Evolutionary conservation across 306 rosid genomes (phyloP), one percentile per base, ranked within the genome.

Genomic region (Lathyrus oleraceus): DNA sequence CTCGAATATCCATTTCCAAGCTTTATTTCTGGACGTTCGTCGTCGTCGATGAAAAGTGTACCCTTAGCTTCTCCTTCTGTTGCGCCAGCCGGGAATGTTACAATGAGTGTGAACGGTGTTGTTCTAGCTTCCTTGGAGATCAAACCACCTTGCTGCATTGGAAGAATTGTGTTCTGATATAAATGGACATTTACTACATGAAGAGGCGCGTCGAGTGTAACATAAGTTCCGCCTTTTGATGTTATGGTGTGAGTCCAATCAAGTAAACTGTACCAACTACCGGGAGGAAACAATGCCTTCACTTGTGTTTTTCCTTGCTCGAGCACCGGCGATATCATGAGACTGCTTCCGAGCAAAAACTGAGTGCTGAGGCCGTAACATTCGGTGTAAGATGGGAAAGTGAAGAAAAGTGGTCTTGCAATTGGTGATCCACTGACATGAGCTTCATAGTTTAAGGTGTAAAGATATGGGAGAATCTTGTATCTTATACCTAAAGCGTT

Each of bases 321-420:
- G 0, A 94, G 83, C 58, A 94, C 97, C 0, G 99, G 97, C 12
- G 99, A 94, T 23, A 94, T 72, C 91, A 90, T 68, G 51, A 94
- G 89, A 67, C 97, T 67, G 54, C 84, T 88, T 67, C 99, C 99
- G 0, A 94, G 80, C 77, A 91, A 78, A 83, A 88, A 94, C 62
- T 94, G 99, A 56, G 97, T 87, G 82, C 97, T 94, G 70, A 89
- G 72, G 59, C 84, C 90, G 8, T 88, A 91, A 39, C 86, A 78
- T 64, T 85, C 83, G 0, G 81, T 77, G 79, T 84, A 91, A 5
- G 83, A 75, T 35, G 97, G 95, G 66, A 94, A 94, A 2, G 96
- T 78, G 87, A 94, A 94, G 88, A 94, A 94, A 5, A 94, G 89
- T 10, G 97, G 99, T 81, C 99, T 83, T 5, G 99, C 97, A 59